These are phyloP conservation scores for Discostella stelligeroides DNA, from an alignment of 108 stramenopile genomes.

Conservation along the genomic window DNA sequence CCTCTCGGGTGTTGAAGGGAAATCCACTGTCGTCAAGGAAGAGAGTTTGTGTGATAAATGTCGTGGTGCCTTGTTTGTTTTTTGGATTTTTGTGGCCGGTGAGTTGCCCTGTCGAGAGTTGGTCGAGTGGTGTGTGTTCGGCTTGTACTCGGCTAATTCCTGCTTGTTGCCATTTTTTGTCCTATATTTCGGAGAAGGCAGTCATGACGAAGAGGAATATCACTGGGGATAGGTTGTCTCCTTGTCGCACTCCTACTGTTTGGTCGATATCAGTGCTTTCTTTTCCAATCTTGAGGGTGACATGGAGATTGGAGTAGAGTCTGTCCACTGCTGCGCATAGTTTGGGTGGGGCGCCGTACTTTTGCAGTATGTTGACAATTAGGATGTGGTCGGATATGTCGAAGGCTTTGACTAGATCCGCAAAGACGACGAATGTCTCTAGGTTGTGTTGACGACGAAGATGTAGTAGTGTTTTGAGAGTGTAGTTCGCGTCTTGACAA, in stretches of 20 bases:
- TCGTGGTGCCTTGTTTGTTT: no score
- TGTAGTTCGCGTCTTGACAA: conserved; percentile 4
- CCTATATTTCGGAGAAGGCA: conserved; percentile 5
- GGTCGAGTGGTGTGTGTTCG: no score
- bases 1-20: no score
- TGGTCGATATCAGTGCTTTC: no score
- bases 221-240: conserved; percentile 14
- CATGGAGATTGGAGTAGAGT: conserved; percentile 13
- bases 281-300: conserved; percentile 5
- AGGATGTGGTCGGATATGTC: conserved; percentile 23
- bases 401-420: conserved; percentile 31
- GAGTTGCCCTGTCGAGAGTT: no score
- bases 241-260: neutral
- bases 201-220: conserved; percentile 27
- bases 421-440: no score
- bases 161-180: neutral
- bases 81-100: no score
- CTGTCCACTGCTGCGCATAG: neutral
- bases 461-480: conserved; percentile 13
- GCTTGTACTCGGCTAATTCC: no score
- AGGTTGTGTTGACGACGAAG: neutral
- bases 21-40: no score
- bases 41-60: no score
- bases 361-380: conserved; percentile 4
- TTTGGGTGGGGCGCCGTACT: conserved; percentile 15